phyloP scores from a whole-genome alignment of 805 yeast genomes.

The Yarrowia sp. region DNA sequence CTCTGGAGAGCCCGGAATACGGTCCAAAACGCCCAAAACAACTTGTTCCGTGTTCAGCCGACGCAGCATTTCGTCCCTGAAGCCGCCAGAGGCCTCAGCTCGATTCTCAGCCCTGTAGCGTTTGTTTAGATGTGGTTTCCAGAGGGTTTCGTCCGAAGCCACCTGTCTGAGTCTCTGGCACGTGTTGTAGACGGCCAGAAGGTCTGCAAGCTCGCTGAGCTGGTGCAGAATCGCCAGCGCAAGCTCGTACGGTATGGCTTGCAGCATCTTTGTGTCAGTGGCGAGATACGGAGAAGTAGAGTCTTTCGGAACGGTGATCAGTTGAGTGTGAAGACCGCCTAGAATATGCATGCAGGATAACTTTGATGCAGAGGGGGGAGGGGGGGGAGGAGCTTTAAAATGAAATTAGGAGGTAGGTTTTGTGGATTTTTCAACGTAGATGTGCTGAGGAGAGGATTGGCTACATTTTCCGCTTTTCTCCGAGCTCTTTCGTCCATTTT shows the following conservation, averaged over 20 bases:
- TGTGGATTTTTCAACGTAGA: no score
- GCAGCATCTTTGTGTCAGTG: background rate
- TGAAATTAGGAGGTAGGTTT: no score
- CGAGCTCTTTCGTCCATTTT: no score
- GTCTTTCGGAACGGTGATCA: slow-evolving; percentile 4
- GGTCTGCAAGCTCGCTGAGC: slow-evolving; percentile 11
- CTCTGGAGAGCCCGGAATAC: background rate
- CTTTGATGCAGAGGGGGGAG: background rate
- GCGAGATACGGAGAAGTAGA: background rate
- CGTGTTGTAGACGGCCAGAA: slow-evolving; percentile 25
- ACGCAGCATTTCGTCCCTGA: slow-evolving; percentile 27
- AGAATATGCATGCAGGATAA: slow-evolving; percentile 1
- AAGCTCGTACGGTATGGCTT: slow-evolving; percentile 24
- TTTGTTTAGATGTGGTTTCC: slow-evolving; percentile 17
- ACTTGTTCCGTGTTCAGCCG: slow-evolving; percentile 1
- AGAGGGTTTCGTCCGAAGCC: background rate
- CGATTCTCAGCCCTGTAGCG: slow-evolving; percentile 17
- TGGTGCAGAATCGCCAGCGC: slow-evolving; percentile 27
- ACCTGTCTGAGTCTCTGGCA: slow-evolving; percentile 1
- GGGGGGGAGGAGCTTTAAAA: background rate
- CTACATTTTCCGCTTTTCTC: no score
- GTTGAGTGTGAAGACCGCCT: background rate
- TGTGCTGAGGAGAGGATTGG: no score
- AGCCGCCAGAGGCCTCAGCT: background rate
- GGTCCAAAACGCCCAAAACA: slow-evolving; percentile 1